Evolutionary conservation across 495 filamentous ascomycete genomes (phyloP).

Genomic region (Talaromyces adpressus): DNA sequence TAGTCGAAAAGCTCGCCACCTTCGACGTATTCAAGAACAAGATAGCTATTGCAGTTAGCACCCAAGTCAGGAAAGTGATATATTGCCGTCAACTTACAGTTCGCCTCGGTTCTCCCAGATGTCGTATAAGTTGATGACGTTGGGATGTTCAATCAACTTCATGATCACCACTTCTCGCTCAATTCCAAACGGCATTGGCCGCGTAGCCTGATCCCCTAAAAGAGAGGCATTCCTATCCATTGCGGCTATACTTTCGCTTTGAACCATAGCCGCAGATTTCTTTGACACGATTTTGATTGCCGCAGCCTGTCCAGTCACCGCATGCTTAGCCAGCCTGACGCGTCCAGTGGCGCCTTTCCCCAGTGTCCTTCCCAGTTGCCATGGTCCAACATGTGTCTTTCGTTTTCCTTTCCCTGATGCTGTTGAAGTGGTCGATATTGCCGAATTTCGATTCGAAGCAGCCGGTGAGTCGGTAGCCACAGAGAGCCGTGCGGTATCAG

Average conservation of each 20-base stretch:
- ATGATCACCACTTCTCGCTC: constrained; percentile 93
- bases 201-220: constrained; percentile 32
- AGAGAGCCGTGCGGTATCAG: constrained; percentile 48
- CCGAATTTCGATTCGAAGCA: constrained; percentile 61
- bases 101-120: constrained; percentile 95
- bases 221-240: constrained; percentile 53
- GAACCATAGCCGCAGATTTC: constrained; percentile 58
- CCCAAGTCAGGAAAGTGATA: background rate
- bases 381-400: constrained; percentile 81
- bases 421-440: constrained; percentile 63
- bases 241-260: constrained; percentile 68
- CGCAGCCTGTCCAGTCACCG: constrained; percentile 62
- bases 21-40: constrained; percentile 94
- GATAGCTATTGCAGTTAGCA: constrained; percentile 52
- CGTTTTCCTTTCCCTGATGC: constrained; percentile 51
- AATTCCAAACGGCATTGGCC: constrained; percentile 74
- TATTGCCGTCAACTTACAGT: constrained; percentile 54
- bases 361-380: constrained; percentile 80
- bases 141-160: constrained; percentile 88
- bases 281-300: constrained; percentile 93
- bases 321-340: constrained; percentile 76
- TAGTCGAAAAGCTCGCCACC: constrained; percentile 86
- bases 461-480: constrained; percentile 43
- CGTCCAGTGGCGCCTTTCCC: constrained; percentile 79
- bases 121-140: constrained; percentile 86